Conservation (phyloP, 2,329 filamentous ascomycete genomes). For the Colletotrichum echinochloae region DNA sequence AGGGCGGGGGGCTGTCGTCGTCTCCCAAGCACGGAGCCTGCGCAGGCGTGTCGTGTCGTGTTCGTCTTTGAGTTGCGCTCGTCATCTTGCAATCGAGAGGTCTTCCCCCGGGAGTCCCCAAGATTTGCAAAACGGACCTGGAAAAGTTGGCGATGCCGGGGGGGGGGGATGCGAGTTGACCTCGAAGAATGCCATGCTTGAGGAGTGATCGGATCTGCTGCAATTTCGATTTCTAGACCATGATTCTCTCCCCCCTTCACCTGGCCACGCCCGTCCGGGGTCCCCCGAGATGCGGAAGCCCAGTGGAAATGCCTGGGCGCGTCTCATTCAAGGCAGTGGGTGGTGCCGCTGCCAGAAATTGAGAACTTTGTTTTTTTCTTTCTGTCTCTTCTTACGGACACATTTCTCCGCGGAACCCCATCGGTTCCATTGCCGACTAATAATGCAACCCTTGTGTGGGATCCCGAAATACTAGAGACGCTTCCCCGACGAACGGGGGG, state of each 20-base stretch:
- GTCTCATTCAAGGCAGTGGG: conserved; percentile 27
- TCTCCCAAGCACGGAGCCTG: neutral
- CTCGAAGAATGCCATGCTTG: conserved; percentile 9
- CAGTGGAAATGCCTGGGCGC: conserved; percentile 22
- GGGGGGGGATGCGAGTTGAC: neutral
- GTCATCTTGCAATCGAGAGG: neutral
- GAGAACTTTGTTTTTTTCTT: no score
- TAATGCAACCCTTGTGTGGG: neutral
- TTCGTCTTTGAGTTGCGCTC: neutral
- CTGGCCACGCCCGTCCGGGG: neutral
- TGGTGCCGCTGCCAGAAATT: neutral
- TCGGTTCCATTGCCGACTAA: conserved; percentile 1
- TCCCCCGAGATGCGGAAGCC: neutral
- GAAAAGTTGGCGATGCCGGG: neutral
- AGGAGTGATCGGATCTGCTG: neutral
- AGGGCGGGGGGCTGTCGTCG: conserved; percentile 17
- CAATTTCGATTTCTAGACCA: neutral
- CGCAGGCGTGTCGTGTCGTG: no score
- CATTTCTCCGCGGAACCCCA: conserved; percentile 4
- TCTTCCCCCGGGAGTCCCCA: neutral
- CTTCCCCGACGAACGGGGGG: neutral
- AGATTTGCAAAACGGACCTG: neutral
- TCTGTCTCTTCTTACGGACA: no score
- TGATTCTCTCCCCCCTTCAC: neutral
- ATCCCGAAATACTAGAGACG: neutral